Evolutionary conservation across 2,329 filamentous ascomycete genomes (phyloP), one percentile per base, ranked within the genome.

Genomic region (Keithomyces neogunnii): DNA sequence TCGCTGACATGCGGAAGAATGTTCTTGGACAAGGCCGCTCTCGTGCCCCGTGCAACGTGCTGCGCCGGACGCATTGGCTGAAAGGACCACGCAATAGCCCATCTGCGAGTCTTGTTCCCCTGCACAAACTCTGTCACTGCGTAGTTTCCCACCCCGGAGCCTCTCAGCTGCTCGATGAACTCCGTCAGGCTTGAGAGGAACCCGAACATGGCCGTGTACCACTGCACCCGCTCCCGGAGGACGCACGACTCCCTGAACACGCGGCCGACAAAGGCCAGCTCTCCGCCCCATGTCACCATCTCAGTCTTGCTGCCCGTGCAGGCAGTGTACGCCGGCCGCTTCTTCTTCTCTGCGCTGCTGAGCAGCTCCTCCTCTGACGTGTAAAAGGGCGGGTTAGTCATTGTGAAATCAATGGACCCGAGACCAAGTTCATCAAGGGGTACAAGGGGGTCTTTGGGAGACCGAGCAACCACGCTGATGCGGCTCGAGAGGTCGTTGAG

Each of bases 301-400:
- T 99, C 93, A 1, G 84, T 75, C 0, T 81, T 76, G 0, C 86
- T 80, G 5, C 92, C 93, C 0, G 91, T 95, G 62, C 82, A 82
- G 47, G 86, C 83, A 0, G 87, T 86, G 51, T 80, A 80, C 0
- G 91, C 86, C 0, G 82, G 82, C 0, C 77, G 75, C 3, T 76
- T 69, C 66, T 96, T 96, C 38, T 76, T 68, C 13, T 73, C 66
- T 0, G 88, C 85, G 1, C 85, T 85, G 3, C 73, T 69, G 3
- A 77, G 58, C 67, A 96, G 80, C 48, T 95, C 89, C 4, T 76
- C 68, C 3, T 78, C 70, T 0, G 88, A 90, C n/a, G 75, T 68
- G 71, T 96, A 97, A 70, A 99, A 99, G 0, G 93, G 93, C 0
- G 93, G 93, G 59, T 99, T 99, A 56, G 86, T 92, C 83, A 97